Conservation (phyloP, 2,329 filamentous ascomycete genomes). For the Alternaria solani region DNA sequence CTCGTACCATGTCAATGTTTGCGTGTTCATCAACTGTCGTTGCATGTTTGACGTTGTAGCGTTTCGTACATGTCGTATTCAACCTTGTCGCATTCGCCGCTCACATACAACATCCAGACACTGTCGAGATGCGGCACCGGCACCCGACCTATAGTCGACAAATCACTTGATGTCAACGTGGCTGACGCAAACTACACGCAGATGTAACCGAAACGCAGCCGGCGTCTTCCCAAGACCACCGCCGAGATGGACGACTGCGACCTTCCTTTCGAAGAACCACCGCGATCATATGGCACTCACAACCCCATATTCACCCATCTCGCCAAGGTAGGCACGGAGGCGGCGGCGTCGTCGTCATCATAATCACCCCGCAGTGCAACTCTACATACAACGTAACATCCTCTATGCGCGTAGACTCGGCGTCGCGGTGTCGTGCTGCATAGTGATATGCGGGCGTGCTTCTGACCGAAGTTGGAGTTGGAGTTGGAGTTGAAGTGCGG, state of each 20-base stretch:
- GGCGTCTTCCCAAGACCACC: neutral
- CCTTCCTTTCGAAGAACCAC: neutral
- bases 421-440: neutral
- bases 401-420: neutral
- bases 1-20: neutral
- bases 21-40: neutral
- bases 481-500: neutral
- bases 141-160: neutral
- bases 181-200: neutral
- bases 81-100: neutral
- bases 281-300: neutral
- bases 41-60: neutral
- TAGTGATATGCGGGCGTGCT: neutral
- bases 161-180: conserved; percentile 4
- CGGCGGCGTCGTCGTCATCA: neutral
- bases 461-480: neutral
- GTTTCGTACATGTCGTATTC: neutral
- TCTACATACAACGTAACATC: neutral
- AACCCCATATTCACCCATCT: neutral
- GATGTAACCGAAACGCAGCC: neutral
- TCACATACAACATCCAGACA: neutral
- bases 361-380: neutral
- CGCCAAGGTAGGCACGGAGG: neutral
- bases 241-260: neutral
- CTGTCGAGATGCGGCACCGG: neutral